Percentiles rank a stretch among this genome's conserved stretches.
Conservation (phyloP, 306 rosid species). For the Arachis stenosperma region DNA sequence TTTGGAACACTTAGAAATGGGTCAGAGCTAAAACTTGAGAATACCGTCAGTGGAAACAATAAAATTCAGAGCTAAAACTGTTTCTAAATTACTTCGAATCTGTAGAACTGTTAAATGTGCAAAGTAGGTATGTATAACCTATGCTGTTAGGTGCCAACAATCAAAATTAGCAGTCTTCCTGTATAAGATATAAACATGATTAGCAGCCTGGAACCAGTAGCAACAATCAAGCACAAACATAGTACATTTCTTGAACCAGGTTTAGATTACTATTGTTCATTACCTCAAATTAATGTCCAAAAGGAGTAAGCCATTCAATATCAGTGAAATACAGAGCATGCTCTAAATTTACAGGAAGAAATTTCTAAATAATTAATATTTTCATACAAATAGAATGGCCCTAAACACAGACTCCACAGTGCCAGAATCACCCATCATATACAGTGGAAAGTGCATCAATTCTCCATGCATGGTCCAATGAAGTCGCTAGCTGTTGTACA, state of each 20-base stretch:
- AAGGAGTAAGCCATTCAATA: not conserved
- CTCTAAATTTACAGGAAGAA: slow-evolving; percentile 23
- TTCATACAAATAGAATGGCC: slow-evolving; percentile 18
- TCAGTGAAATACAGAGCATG: not conserved
- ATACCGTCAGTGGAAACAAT: too few species aligned
- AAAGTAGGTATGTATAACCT: not conserved
- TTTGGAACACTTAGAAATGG: too few species aligned
- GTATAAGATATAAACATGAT: not conserved
- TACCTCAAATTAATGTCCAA: slow-evolving; percentile 16
- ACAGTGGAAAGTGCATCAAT: not conserved
- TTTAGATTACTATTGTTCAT: slow-evolving; percentile 12
- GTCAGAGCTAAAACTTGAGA: too few species aligned
- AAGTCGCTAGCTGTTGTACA: too few species aligned
- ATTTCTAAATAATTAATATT: slow-evolving; percentile 4
- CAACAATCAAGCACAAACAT: slow-evolving; percentile 22
- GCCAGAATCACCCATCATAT: not conserved
- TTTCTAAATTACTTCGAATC: too few species aligned
- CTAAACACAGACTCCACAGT: slow-evolving; percentile 14
- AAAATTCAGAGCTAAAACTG: too few species aligned
- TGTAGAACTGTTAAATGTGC: slow-evolving; percentile 21
- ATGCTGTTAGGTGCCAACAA: slow-evolving; percentile 3
- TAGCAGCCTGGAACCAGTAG: slow-evolving; percentile 24
- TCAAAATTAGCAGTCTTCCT: not conserved
- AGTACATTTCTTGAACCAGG: slow-evolving; percentile 5
- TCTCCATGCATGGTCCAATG: too few species aligned